Percentiles rank a stretch among this genome's conserved stretches.
Evolutionary conservation across 192 early-diverging fungal species (phyloP).

Genomic region (Geranomyces michiganensis): DNA sequence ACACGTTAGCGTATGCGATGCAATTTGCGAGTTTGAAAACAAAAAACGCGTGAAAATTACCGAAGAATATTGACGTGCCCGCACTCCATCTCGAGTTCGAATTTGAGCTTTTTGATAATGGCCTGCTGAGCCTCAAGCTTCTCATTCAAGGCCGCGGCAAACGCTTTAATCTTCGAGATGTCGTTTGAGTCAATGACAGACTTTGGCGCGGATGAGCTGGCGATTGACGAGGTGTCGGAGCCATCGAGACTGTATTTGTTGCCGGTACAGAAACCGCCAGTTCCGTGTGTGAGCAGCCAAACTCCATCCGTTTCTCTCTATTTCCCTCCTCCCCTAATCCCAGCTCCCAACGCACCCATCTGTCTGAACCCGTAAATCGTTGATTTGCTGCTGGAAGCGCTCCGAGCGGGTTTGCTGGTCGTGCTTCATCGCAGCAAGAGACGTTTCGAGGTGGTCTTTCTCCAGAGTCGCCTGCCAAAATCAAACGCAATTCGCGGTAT

Average conservation of each 20-base stretch:
- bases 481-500: too few species aligned
- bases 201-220: neutral
- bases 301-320: too few species aligned
- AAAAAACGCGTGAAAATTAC: constrained; percentile 1
- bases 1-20: neutral
- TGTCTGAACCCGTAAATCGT: constrained; percentile 9
- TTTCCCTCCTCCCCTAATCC: too few species aligned
- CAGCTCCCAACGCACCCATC: constrained; percentile 10
- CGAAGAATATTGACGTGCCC: constrained; percentile 47
- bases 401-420: constrained; percentile 29
- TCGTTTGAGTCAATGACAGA: constrained; percentile 12
- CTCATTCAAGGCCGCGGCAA: constrained; percentile 29
- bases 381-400: constrained; percentile 35
- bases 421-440: constrained; percentile 9
- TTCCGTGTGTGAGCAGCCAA: too few species aligned
- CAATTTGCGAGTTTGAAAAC: neutral
- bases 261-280: too few species aligned
- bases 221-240: constrained; percentile 4
- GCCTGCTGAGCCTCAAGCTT: constrained; percentile 26
- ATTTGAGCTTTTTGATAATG: constrained; percentile 40
- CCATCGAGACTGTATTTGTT: neutral
- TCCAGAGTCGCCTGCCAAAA: constrained; percentile 25
- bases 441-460: constrained; percentile 27
- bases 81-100: constrained; percentile 48
- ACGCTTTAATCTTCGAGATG: constrained; percentile 19